Evolutionary conservation across 192 early-diverging fungal species (phyloP).

Genomic region (Coemansia sp.): DNA sequence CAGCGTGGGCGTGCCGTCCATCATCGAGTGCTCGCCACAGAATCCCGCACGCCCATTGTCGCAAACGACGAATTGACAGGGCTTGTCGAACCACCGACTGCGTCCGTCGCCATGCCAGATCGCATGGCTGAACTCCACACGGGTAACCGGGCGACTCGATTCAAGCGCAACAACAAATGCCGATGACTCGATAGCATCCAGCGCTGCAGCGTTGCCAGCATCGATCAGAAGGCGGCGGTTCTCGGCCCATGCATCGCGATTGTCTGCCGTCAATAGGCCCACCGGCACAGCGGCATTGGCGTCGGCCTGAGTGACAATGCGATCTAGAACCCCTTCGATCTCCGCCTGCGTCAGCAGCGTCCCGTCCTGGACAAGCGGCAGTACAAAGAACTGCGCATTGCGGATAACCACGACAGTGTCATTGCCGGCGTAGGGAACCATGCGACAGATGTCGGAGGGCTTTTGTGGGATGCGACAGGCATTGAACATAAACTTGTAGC

Average conservation of each 20-base stretch:
- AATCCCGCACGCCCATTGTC: conserved; percentile 97
- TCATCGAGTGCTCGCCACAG: conserved; percentile 89
- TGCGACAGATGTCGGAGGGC: conserved; percentile 80
- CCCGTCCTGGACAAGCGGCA: conserved; percentile 67
- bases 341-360: conserved; percentile 67
- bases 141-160: conserved; percentile 80
- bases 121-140: conserved; percentile 82
- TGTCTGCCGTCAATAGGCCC: conserved; percentile 87
- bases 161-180: conserved; percentile 92
- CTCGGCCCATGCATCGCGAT: conserved; percentile 92
- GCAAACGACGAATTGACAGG: conserved; percentile 92
- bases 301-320: conserved; percentile 70
- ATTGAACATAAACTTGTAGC: conserved; percentile 98
- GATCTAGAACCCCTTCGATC: conserved; percentile 70
- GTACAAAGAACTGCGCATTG: conserved; percentile 83
- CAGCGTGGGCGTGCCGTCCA: conserved; percentile 94
- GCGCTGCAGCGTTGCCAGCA: conserved; percentile 65
- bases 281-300: conserved; percentile 64
- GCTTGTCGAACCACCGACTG: conserved; percentile 98
- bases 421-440: conserved; percentile 66
- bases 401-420: conserved; percentile 83
- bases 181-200: conserved; percentile 89
- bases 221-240: conserved; percentile 65
- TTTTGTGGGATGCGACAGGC: conserved; percentile 87
- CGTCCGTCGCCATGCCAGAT: conserved; percentile 95